Evolutionary conservation across 139 green algal species (phyloP), one percentile per base, ranked within the genome.

Genomic region (Closterium sp.): DNA sequence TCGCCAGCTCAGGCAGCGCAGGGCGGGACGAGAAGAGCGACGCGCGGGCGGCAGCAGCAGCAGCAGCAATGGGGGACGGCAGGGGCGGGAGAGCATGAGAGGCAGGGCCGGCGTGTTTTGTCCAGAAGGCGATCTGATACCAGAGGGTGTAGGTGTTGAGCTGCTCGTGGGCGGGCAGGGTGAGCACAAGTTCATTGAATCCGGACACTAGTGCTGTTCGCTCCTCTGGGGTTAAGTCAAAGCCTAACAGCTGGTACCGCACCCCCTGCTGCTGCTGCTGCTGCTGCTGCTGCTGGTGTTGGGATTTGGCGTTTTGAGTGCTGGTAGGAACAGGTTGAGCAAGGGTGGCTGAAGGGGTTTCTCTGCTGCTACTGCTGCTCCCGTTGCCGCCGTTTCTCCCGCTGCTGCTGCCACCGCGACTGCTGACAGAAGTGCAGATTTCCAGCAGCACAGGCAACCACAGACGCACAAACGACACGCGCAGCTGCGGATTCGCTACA

Each of bases 131-230:
- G 17, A 87, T 87, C 21, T 87, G 85, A 17, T 87, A 31, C 85
- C 85, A 87, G 28, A 87, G 85, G 85, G n/a, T 87, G 85, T 87
- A 87, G 85, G 28, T 31, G n/a, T 30, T 31, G 28, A 87, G 85
- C n/a, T 87, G 85, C 85, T 87, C 85, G 9, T 87, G 85, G 9
- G 85, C 85, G 2, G 85, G 85, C n/a, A 87, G 85, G 1, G 85
- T 87, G 85, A 87, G 85, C 7, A 87, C 85, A 21, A 87, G 85
- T 24, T 87, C 85, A 31, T 87, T 87, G 85, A 87, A 87, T 31
- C 85, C 85, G 28, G 28, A 87, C 85, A 87, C 28, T 17, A 87
- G n/a, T 19, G 28, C n/a, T 24, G 85, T 24, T 0, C 85, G 85
- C 85, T 87, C 85, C 85, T 87, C 85, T 21, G 85, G 10, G 21